Percentiles rank a stretch among this genome's conserved stretches.
phyloP scores from a whole-genome alignment of 345 rosid genomes.

The Linum usitatissimum region DNA sequence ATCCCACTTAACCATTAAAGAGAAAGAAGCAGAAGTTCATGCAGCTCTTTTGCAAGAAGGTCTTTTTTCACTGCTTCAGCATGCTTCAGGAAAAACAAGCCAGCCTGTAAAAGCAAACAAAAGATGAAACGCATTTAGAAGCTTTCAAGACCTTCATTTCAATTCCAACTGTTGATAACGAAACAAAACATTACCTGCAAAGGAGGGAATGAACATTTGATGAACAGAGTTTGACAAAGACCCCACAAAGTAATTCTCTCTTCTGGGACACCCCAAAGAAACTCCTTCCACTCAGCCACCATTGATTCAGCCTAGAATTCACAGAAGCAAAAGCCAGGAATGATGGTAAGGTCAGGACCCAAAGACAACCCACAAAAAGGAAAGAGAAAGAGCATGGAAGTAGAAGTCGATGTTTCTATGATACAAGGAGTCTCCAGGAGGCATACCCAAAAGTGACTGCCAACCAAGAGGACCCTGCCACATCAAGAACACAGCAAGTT shows the following conservation, averaged over 20 bases:
- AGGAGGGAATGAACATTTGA: slow-evolving; percentile 78
- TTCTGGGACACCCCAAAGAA: slow-evolving; percentile 99
- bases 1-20: slow-evolving; percentile 95
- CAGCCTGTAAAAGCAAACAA: slow-evolving; percentile 52
- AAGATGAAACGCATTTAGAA: slow-evolving; percentile 11
- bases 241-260: slow-evolving; percentile 97
- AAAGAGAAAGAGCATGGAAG: slow-evolving; percentile 7
- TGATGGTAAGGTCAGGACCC: background rate
- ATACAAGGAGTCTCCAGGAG: too few species aligned
- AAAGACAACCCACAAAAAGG: background rate
- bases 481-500: slow-evolving; percentile 10
- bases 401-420: too few species aligned
- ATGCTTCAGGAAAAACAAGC: slow-evolving; percentile 83
- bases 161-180: background rate
- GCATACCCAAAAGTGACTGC: too few species aligned
- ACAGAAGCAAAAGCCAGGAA: background rate
- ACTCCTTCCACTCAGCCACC: slow-evolving; percentile 99
- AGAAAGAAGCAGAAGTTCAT: slow-evolving; percentile 76
- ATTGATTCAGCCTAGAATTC: slow-evolving; percentile 85
- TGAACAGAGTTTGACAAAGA: slow-evolving; percentile 87
- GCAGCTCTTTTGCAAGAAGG: slow-evolving; percentile 86
- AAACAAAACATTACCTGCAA: slow-evolving; percentile 49
- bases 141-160: slow-evolving; percentile 3
- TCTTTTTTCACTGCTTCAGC: slow-evolving; percentile 93
- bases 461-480: slow-evolving; percentile 97